These are phyloP conservation scores for Pichia pseudocactophila DNA, from an alignment of 805 yeast species.

Conservation along the genomic window DNA sequence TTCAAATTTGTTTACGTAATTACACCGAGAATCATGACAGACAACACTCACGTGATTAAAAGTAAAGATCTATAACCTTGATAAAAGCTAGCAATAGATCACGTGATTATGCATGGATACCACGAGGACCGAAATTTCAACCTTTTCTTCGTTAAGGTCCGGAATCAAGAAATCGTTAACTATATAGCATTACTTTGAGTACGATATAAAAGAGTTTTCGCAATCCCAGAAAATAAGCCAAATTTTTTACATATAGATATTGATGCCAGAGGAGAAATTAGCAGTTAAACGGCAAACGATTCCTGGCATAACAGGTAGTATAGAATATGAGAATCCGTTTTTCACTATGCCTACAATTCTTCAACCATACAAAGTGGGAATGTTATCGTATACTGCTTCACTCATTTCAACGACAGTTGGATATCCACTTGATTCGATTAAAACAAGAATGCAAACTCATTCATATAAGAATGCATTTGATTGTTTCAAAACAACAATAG, in stretches of 20 bases:
- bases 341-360: slow-evolving; percentile 39
- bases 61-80: no score
- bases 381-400: slow-evolving; percentile 58
- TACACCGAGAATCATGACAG: no score
- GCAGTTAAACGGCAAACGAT: neutral
- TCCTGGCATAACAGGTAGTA: slow-evolving; percentile 54
- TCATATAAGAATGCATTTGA: slow-evolving; percentile 46
- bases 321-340: slow-evolving; percentile 37
- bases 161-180: no score
- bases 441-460: slow-evolving; percentile 80
- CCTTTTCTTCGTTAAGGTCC: no score
- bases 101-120: no score
- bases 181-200: no score
- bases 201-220: no score
- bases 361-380: slow-evolving; percentile 46
- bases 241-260: neutral
- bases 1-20: no score
- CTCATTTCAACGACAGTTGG: slow-evolving; percentile 61
- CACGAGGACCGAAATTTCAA: no score
- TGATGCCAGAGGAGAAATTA: neutral
- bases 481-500: slow-evolving; percentile 48
- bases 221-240: no score
- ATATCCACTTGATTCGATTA: slow-evolving; percentile 79
- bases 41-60: no score
- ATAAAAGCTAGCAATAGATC: no score